A percentile compares a stretch with the other conserved stretches of the same genome.
These are phyloP conservation scores for Volutella citrinella DNA, from an alignment of 2,329 filamentous ascomycete genomes.

Conservation along the genomic window DNA sequence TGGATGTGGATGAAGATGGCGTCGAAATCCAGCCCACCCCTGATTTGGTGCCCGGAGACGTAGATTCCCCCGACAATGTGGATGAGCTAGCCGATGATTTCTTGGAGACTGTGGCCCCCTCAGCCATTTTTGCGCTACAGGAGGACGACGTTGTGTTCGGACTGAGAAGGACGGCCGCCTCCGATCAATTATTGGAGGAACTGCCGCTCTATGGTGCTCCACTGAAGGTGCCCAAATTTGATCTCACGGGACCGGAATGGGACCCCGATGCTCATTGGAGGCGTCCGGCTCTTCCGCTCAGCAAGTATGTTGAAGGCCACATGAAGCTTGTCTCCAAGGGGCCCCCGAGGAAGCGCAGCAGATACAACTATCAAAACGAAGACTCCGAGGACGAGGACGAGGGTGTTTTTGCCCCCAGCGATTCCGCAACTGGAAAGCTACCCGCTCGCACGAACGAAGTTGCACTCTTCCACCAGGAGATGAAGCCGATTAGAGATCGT, in stretches of 20 bases:
- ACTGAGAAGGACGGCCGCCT: constrained; percentile 68
- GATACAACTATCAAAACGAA: constrained; percentile 79
- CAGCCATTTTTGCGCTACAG: constrained; percentile 78
- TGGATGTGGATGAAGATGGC: constrained; percentile 31
- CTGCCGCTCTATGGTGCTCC: constrained; percentile 75
- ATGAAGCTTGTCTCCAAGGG: constrained; percentile 66
- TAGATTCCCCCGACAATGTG: constrained; percentile 50
- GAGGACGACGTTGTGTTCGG: constrained; percentile 80
- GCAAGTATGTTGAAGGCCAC: constrained; percentile 80
- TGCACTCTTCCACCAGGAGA: constrained; percentile 84
- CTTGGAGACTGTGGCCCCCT: constrained; percentile 59
- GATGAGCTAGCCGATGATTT: constrained; percentile 39
- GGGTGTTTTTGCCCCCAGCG: constrained; percentile 53
- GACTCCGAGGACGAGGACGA: constrained; percentile 60
- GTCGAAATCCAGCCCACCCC: constrained; percentile 56
- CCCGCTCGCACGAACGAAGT: constrained; percentile 72
- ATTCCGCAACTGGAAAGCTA: constrained; percentile 46
- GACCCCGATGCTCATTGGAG: constrained; percentile 72
- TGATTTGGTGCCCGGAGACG: constrained; percentile 64
- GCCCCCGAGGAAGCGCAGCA: constrained; percentile 71
- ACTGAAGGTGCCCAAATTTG: constrained; percentile 55
- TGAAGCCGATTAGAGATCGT: constrained; percentile 84
- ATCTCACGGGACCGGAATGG: constrained; percentile 53
- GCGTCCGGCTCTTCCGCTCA: constrained; percentile 75
- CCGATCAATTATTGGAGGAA: constrained; percentile 75